Base-by-base conservation (phyloP, 1,139 yeast species). In the Meyerozyma carpophila region DNA sequence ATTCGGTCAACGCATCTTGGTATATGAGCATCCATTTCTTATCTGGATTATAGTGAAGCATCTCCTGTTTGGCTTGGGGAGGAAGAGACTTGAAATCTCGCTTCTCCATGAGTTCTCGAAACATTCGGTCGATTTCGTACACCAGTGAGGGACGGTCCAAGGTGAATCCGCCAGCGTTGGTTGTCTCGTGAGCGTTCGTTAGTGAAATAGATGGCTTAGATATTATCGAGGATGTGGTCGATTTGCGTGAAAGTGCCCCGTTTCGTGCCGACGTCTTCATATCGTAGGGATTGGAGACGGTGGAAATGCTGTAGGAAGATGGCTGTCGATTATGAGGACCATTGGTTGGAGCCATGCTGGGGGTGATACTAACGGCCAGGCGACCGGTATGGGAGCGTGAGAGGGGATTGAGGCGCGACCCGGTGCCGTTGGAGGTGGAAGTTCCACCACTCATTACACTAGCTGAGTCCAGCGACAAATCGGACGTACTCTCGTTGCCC, bases 11-110 rank as follows among this genome's bases (percentile, higher is more conserved):
- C 29, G 85, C 82, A 61, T 90, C 96, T 60, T 93, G 98, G 54
- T 85, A 82, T 38, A 93, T 85, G 53, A 93, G 73, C 82, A 87
- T 81, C 96, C 97, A 89, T 63, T 93, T 93, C 55, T 90, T 88
- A 43, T 84, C 87, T 0, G 80, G 70, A 37, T 85, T 79, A 57
- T 86, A 90, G 51, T 77, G 79, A 56, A 81, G 71, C 85, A 93
- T 82, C 59, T 88, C 95, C 49, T 74, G 78, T 51, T 84, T 84
- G 8, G 95, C 95, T 46, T 78, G 80, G 25, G 79, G 79, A 0
- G 96, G 95, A 41, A 90, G 70, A 44, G 86, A 79, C 53, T 83
- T 81, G 61, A 88, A 85, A 59, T 90, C 95, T 55, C 97, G 77
- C 55, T 85, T 84, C 46, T 82, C 84, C 90, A 87, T 81, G 49